Conservation (phyloP, 495 filamentous ascomycete species). For the Astrothelium subdiscretum region DNA sequence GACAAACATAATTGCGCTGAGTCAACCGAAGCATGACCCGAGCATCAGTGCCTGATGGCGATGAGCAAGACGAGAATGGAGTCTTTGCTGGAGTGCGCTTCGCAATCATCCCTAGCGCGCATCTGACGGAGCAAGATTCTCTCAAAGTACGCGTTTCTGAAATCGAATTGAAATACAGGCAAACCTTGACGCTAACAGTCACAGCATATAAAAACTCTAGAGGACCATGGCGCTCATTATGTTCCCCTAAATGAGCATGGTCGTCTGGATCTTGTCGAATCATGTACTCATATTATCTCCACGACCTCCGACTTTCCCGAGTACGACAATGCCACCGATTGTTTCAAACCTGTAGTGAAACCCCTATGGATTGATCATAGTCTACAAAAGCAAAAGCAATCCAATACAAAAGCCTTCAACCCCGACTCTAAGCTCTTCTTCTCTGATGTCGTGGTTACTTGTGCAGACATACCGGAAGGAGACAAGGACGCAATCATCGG, state of each 20-base stretch:
- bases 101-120: constrained; percentile 12
- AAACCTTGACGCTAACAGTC: background rate
- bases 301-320: constrained; percentile 77
- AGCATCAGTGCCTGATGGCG: background rate
- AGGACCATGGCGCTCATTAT: constrained; percentile 8
- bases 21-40: background rate
- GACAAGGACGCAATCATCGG: constrained; percentile 90
- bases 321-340: constrained; percentile 55
- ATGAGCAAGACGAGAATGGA: background rate
- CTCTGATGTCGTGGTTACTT: constrained; percentile 65
- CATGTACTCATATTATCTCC: constrained; percentile 70
- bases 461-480: constrained; percentile 68
- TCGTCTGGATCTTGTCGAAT: constrained; percentile 9
- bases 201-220: constrained; percentile 5
- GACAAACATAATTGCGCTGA: too few relatives aligned
- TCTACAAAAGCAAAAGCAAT: constrained; percentile 53
- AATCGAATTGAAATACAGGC: background rate
- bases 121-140: background rate
- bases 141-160: background rate
- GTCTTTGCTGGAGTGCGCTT: constrained; percentile 12
- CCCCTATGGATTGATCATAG: constrained; percentile 67
- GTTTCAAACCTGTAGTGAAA: constrained; percentile 74
- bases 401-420: constrained; percentile 69
- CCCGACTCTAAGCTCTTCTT: constrained; percentile 88
- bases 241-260: constrained; percentile 3